Conservation (phyloP, 495 filamentous ascomycete genomes). For the Talaromyces liani region DNA sequence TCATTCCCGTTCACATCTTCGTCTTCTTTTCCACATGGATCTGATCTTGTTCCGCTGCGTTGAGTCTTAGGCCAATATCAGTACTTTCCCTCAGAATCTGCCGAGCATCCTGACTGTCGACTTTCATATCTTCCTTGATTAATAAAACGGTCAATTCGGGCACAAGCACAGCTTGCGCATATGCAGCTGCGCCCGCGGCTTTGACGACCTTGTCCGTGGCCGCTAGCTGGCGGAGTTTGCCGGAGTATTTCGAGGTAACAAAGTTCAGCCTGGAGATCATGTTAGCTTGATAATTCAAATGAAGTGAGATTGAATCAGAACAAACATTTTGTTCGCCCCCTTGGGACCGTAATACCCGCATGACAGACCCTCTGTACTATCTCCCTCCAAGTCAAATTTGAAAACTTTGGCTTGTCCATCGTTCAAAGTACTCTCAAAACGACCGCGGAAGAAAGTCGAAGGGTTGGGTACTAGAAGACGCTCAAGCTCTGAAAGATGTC, state of each 20-base stretch:
- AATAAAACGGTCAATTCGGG: conserved; percentile 73
- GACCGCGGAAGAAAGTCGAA: conserved; percentile 54
- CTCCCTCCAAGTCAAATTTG: conserved; percentile 36
- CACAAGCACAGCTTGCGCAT: conserved; percentile 78
- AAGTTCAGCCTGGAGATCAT: conserved; percentile 44
- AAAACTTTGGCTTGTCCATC: conserved; percentile 55
- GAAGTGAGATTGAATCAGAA: background rate
- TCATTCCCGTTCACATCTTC: conserved; percentile 15
- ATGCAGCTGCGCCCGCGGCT: conserved; percentile 60
- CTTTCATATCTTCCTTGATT: conserved; percentile 78
- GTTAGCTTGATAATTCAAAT: conserved; percentile 2
- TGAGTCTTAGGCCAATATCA: conserved; percentile 67
- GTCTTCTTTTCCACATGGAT: conserved; percentile 40
- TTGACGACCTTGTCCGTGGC: conserved; percentile 62
- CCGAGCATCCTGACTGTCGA: conserved; percentile 57
- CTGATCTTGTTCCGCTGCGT: conserved; percentile 56
- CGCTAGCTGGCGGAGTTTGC: conserved; percentile 55
- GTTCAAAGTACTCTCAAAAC: conserved; percentile 50
- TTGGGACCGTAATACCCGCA: conserved; percentile 85
- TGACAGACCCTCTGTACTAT: conserved; percentile 36
- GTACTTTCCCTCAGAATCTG: conserved; percentile 65
- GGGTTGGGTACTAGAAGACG: conserved; percentile 49
- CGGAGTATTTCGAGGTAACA: conserved; percentile 54
- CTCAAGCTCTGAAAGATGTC: conserved; percentile 47
- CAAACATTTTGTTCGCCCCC: conserved; percentile 58